Evolutionary conservation across 2,329 filamentous ascomycete genomes (phyloP), one percentile per base, ranked within the genome.

Genomic region (Dothideomycetidae sp.): DNA sequence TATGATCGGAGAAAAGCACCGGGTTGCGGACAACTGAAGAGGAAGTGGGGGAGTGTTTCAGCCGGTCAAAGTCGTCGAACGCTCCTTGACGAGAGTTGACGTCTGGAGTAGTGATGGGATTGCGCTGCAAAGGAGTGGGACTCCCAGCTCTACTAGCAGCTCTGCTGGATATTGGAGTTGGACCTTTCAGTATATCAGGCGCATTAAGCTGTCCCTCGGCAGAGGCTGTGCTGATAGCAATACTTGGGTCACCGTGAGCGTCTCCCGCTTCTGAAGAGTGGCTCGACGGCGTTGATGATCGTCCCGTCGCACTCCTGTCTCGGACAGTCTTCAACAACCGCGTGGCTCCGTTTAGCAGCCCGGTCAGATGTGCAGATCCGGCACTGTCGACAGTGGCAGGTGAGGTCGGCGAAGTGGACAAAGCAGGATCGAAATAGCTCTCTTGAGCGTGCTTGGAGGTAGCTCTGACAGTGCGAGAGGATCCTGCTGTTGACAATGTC

Each of bases 161-260:
- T n/a, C 52, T 45, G 26, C 50, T 57, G 16, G 50, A 37, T 11
- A 40, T 44, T 12, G 57, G 51, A 9, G 56, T 60, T 13, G 55
- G 44, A 5, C 62, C 58, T 28, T 57, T 57, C 55, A 66, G 46
- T 52, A 64, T 42, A 48, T 67, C 46, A 53, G 70, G 54, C 53
- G 60, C 49, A 64, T 74, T 46, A 65, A 66, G 53, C 53, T 74
- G 40, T 11, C 79, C 80, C 3, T 75, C 67, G 1, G 70, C 78
- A 14, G 69, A 60, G 1, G 74, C 66, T 3, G 67, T 72, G 52
- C 69, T 80, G 16, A 83, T 49, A 3, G 71, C 72, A 2, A 84
- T 65, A 44, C 71, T 74, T 1, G 81, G 66, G 29, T 68, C 68
- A 2, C 70, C 70, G 42, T 79, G 75, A 50, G 82, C 75, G 7